A percentile compares a stretch with the other conserved stretches of the same genome.
Conservation (phyloP, 225 moss, liverwort and hornwort species). For the Sphagnum contortum region DNA sequence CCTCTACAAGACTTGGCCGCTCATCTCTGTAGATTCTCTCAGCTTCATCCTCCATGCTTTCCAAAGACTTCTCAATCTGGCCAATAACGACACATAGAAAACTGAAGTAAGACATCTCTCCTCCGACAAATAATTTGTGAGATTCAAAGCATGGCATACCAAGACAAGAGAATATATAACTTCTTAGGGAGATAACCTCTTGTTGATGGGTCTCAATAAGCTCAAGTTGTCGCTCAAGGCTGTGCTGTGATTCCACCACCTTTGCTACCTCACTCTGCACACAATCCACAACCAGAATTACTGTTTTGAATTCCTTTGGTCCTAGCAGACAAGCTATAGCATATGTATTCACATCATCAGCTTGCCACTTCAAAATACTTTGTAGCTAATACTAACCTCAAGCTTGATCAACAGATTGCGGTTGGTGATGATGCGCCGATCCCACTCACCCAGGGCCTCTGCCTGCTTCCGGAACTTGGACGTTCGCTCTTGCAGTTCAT, state of each 20-base stretch:
- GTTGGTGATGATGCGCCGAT: constrained; percentile 83
- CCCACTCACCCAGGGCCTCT: constrained; percentile 90
- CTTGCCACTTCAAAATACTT: too few species aligned
- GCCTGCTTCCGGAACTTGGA: constrained; percentile 88
- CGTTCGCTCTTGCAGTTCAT: constrained; percentile 87
- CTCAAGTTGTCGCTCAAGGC: constrained; percentile 86
- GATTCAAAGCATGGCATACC: too few species aligned
- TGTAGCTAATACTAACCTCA: constrained; percentile 34
- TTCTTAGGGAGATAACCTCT: constrained; percentile 31
- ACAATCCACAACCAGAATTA: constrained; percentile 7
- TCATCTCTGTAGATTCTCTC: constrained; percentile 75
- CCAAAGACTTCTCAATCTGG: constrained; percentile 80
- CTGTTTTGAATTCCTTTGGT: not conserved
- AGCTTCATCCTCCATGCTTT: constrained; percentile 90
- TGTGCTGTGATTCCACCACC: constrained; percentile 93
- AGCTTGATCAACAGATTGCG: constrained; percentile 86
- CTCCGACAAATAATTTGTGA: too few species aligned
- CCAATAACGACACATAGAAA: constrained; percentile 1
- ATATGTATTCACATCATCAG: too few species aligned
- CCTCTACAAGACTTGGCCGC: constrained; percentile 65
- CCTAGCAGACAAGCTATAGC: not conserved
- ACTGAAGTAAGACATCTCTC: not conserved
- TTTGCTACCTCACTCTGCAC: constrained; percentile 83
- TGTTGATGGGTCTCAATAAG: constrained; percentile 93
- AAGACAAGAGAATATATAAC: not conserved